These are phyloP conservation scores for Pneumocystis wakefieldiae DNA, from an alignment of 1,139 yeast genomes.

Conservation along the genomic window DNA sequence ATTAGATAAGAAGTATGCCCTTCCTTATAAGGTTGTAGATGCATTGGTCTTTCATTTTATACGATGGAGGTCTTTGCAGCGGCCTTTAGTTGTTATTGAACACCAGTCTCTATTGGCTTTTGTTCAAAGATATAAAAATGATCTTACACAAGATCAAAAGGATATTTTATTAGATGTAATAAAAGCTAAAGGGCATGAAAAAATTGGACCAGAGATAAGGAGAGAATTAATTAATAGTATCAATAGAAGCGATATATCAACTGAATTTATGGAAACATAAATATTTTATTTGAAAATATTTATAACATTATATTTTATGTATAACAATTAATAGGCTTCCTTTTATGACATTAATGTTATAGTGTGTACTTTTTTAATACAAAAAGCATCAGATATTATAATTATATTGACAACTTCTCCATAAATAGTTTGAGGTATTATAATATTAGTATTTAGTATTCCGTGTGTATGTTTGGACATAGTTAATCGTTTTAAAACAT, in stretches of 20 bases:
- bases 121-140: constrained; percentile 92
- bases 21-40: constrained; percentile 92
- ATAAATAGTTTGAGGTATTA: not conserved
- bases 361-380: constrained; percentile 4
- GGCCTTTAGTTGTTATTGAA: constrained; percentile 75
- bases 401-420: not conserved
- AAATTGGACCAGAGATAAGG: constrained; percentile 86
- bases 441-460: not conserved
- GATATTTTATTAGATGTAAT: constrained; percentile 83
- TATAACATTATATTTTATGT: not conserved
- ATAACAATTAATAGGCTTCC: not conserved
- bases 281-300: constrained; percentile 8
- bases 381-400: not conserved
- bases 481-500: not conserved
- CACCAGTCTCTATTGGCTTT: constrained; percentile 87
- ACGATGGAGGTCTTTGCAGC: constrained; percentile 46
- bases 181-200: constrained; percentile 75
- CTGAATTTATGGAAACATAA: constrained; percentile 6
- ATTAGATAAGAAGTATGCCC: constrained; percentile 85
- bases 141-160: constrained; percentile 92
- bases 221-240: constrained; percentile 80
- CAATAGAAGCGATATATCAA: constrained; percentile 26
- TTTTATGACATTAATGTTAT: constrained; percentile 1
- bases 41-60: constrained; percentile 90
- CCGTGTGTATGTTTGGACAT: constrained; percentile 4